Evolutionary conservation across 2,329 filamentous ascomycete genomes (phyloP).

Genomic region (Daldinia sp.): DNA sequence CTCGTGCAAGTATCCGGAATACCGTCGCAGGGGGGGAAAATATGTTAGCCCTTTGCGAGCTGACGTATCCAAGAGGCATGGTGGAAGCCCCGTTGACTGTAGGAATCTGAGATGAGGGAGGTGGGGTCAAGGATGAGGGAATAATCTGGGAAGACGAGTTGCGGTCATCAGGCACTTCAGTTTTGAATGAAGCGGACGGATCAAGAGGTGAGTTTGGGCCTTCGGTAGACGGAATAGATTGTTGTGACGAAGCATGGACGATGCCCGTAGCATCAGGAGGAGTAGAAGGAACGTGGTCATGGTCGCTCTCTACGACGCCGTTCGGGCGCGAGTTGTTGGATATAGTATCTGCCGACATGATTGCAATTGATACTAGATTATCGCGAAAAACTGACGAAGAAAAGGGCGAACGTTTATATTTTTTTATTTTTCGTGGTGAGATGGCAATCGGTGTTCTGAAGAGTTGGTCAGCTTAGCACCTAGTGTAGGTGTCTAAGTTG

Average conservation of each 20-base stretch:
- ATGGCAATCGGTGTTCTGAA: slow-evolving; percentile 1
- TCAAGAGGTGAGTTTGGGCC: slow-evolving; percentile 62
- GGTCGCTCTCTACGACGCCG: slow-evolving; percentile 33
- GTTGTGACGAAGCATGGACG: slow-evolving; percentile 54
- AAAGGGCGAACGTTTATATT: not conserved
- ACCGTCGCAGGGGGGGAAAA: slow-evolving; percentile 64
- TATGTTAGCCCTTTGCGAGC: slow-evolving; percentile 57
- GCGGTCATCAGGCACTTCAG: slow-evolving; percentile 59
- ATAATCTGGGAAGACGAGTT: slow-evolving; percentile 55
- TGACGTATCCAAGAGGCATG: slow-evolving; percentile 46
- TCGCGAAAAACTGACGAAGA: not conserved
- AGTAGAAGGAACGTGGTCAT: slow-evolving; percentile 42
- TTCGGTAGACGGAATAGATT: slow-evolving; percentile 66
- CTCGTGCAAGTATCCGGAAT: slow-evolving; percentile 22
- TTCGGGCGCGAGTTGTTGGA: slow-evolving; percentile 47
- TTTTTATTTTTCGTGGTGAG: not conserved
- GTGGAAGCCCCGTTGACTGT: slow-evolving; percentile 43
- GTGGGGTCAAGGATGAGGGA: slow-evolving; percentile 66
- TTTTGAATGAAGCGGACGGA: slow-evolving; percentile 58
- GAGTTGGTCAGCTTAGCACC: slow-evolving; percentile 13
- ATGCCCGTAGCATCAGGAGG: slow-evolving; percentile 34
- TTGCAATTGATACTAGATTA: slow-evolving; percentile 14
- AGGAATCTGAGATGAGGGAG: slow-evolving; percentile 62
- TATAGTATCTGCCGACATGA: slow-evolving; percentile 51
- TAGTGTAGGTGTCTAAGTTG: not conserved